These are phyloP conservation scores for Ophiostoma sp. DNA, from an alignment of 2,329 filamentous ascomycete species.

Conservation along the genomic window DNA sequence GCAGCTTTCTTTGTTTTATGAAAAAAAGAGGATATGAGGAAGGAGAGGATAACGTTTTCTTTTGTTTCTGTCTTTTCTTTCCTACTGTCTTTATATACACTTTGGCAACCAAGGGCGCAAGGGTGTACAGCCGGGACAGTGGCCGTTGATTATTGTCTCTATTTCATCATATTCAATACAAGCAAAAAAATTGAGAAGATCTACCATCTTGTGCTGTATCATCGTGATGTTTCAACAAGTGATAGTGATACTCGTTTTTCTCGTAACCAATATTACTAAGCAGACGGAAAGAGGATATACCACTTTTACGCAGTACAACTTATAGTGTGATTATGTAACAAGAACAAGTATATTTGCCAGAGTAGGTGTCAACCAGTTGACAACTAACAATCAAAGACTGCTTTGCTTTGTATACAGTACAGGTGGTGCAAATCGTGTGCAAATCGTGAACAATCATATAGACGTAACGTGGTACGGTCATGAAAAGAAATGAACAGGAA, in stretches of 20 bases:
- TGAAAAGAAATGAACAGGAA: too few relatives aligned
- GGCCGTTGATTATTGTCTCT: not conserved
- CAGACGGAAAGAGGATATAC: not conserved
- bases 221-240: not conserved
- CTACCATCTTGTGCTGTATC: not conserved
- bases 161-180: slow-evolving; percentile 6
- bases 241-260: not conserved
- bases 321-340: too few relatives aligned
- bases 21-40: not conserved
- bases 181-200: not conserved
- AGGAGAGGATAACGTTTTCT: not conserved
- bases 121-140: not conserved
- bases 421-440: too few relatives aligned
- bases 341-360: too few relatives aligned
- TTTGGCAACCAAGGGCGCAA: slow-evolving; percentile 11
- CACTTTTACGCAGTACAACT: too few relatives aligned
- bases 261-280: not conserved
- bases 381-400: too few relatives aligned
- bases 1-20: not conserved
- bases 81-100: slow-evolving; percentile 17
- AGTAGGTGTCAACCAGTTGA: too few relatives aligned
- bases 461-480: too few relatives aligned
- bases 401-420: too few relatives aligned
- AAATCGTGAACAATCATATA: too few relatives aligned
- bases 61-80: not conserved